phyloP scores from a whole-genome alignment of 2,329 filamentous ascomycete species.

The Verticillium isaacii region DNA sequence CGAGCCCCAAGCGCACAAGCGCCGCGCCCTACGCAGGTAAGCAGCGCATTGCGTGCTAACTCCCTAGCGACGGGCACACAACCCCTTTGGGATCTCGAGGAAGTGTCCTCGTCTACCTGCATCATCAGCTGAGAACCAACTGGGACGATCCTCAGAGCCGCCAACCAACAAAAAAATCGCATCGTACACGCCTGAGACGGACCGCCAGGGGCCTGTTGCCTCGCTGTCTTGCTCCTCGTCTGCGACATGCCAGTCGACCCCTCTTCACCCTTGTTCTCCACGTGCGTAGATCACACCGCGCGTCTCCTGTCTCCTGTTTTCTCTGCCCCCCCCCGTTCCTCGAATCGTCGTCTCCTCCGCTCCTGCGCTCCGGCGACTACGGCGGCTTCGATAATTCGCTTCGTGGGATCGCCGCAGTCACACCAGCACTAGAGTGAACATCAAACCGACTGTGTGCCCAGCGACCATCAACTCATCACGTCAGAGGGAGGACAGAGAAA shows the following conservation, averaged over 20 bases:
- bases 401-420: neutral
- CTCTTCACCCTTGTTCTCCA: neutral
- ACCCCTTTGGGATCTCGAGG: neutral
- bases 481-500: too few species aligned
- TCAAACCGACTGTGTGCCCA: neutral
- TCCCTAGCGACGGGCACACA: neutral
- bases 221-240: neutral
- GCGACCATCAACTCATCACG: neutral
- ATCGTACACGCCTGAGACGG: neutral
- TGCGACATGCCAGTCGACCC: neutral
- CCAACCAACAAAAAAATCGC: neutral
- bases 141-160: neutral
- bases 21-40: neutral
- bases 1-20: neutral
- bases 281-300: neutral
- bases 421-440: neutral
- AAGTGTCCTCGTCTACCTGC: neutral
- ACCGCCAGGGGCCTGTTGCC: neutral
- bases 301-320: neutral
- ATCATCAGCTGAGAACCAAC: neutral
- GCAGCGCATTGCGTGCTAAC: neutral
- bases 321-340: neutral
- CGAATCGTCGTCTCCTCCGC: neutral
- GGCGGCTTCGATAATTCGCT: neutral
- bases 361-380: neutral